Evolutionary conservation across 768 basidiomycete genomes (phyloP), one percentile per base, ranked within the genome.

Genomic region (Leucocoprinus birnbaumii): DNA sequence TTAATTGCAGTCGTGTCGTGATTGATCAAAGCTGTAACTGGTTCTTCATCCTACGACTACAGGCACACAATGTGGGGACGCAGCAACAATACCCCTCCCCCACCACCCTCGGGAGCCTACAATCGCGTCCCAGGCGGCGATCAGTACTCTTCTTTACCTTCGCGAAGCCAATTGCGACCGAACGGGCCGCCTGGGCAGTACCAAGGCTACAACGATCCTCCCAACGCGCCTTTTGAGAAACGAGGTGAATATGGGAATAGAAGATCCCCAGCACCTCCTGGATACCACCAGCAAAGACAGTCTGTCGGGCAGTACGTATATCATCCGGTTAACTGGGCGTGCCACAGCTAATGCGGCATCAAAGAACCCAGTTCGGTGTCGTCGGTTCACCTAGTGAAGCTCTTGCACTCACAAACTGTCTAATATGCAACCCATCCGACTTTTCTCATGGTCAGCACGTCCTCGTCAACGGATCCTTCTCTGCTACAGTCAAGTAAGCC

Each of bases 361-460:
- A 42, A 51, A 64, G 60, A 53, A 57, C 48, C 34, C 85, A 83
- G 47, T 89, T 76, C 61, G 67, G 63, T 24, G 85, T 93, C 51
- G 81, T 80, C 3, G 67, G 73, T 16, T 79, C 82, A 52, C 88
- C 91, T 0, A 84, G 76, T 54, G 82, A 86, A 48, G 69, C 78
- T 1, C 78, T 93, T 22, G 94, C 93, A 0, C 74, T 93, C 56
- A 80, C 84, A 16, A 96, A 95, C 67, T 85, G 91, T 61, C 66
- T 96, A 14, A 82, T 95, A 42, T 91, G 92, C 25, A 75, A 90
- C 67, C 84, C 87, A 1, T 72, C 76, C 3, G 93, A 97, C 69
- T 95, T 95, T 63, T 69, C 71, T 7, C 72, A 82, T 13, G 84
- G 85, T 4, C 80, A 84, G 48, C 92, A 93, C 67, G 87, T 93